phyloP scores from a whole-genome alignment of 2,329 filamentous ascomycete species.

The Pseudogymnoascus sp. region DNA sequence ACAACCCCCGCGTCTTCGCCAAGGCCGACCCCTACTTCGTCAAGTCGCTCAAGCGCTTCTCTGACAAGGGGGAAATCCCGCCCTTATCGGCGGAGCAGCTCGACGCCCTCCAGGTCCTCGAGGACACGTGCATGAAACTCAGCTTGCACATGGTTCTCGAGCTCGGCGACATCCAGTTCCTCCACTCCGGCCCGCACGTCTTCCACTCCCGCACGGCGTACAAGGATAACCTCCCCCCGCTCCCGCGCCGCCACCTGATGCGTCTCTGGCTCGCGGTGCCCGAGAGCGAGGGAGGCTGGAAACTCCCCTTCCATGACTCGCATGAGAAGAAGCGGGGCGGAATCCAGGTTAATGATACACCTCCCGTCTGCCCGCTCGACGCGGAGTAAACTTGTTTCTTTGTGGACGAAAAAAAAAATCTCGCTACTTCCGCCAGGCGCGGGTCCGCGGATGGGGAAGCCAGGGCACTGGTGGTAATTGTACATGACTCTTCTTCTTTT shows the following conservation, averaged over 20 bases:
- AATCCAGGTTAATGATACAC: slow-evolving; percentile 75
- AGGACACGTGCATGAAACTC: slow-evolving; percentile 65
- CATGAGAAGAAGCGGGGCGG: slow-evolving; percentile 80
- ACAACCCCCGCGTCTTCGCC: slow-evolving; percentile 59
- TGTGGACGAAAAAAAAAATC: background rate
- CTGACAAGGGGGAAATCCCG: slow-evolving; percentile 63
- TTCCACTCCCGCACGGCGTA: slow-evolving; percentile 78
- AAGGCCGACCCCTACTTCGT: slow-evolving; percentile 93
- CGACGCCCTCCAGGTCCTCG: slow-evolving; percentile 60
- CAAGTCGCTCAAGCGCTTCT: slow-evolving; percentile 66
- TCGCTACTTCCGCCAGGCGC: background rate
- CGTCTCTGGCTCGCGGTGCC: slow-evolving; percentile 78
- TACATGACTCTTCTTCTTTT: background rate
- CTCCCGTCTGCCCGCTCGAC: slow-evolving; percentile 67
- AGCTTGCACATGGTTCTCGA: slow-evolving; percentile 80
- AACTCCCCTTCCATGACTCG: slow-evolving; percentile 71
- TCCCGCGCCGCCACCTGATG: slow-evolving; percentile 69
- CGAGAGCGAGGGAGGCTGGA: slow-evolving; percentile 77
- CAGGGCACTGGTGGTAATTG: background rate
- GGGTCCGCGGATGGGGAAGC: background rate
- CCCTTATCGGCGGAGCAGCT: slow-evolving; percentile 60
- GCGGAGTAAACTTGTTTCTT: slow-evolving; percentile 52
- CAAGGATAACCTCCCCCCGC: slow-evolving; percentile 59
- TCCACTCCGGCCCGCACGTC: slow-evolving; percentile 66
- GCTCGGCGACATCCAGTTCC: slow-evolving; percentile 80